Percentiles rank a stretch among this genome's conserved stretches.
Conservation (phyloP, 257 asterid genomes). For the Fraxinus quadrangulata region DNA sequence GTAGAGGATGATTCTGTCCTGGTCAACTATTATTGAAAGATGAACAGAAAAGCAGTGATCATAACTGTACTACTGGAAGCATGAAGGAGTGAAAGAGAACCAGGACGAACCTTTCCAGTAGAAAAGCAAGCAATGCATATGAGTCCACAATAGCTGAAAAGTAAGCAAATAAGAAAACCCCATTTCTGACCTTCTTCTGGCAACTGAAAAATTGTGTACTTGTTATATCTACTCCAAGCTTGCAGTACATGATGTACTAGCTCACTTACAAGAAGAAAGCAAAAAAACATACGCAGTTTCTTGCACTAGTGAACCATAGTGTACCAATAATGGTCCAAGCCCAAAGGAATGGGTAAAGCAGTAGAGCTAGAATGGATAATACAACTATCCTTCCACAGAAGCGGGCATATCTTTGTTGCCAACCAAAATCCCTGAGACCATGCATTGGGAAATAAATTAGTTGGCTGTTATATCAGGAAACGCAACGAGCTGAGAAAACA, state of each 20-base stretch:
- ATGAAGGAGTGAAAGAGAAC: constrained; percentile 20
- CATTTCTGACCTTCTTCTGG: constrained; percentile 95
- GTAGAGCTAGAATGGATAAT: constrained; percentile 67
- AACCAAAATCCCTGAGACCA: constrained; percentile 80
- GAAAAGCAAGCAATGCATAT: constrained; percentile 76
- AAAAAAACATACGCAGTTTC: constrained; percentile 61
- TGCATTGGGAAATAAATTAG: background rate
- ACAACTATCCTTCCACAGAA: constrained; percentile 85
- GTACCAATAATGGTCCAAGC: constrained; percentile 87
- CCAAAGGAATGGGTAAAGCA: constrained; percentile 87
- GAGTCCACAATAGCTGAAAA: constrained; percentile 97
- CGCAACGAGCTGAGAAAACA: background rate
- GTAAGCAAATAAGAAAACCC: constrained; percentile 98
- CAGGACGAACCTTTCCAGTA: constrained; percentile 69
- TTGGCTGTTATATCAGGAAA: constrained; percentile 7
- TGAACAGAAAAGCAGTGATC: background rate
- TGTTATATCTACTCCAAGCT: constrained; percentile 25
- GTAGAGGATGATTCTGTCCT: background rate
- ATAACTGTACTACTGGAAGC: background rate
- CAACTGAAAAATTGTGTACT: constrained; percentile 48
- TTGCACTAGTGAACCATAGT: constrained; percentile 83
- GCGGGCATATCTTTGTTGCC: constrained; percentile 85
- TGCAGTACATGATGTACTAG: constrained; percentile 12
- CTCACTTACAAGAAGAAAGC: constrained; percentile 8
- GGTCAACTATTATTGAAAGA: background rate